Percentiles rank a stretch among this genome's conserved stretches.
These are phyloP conservation scores for Fusarium nodosum DNA, from an alignment of 2,329 filamentous ascomycete genomes.

Conservation along the genomic window DNA sequence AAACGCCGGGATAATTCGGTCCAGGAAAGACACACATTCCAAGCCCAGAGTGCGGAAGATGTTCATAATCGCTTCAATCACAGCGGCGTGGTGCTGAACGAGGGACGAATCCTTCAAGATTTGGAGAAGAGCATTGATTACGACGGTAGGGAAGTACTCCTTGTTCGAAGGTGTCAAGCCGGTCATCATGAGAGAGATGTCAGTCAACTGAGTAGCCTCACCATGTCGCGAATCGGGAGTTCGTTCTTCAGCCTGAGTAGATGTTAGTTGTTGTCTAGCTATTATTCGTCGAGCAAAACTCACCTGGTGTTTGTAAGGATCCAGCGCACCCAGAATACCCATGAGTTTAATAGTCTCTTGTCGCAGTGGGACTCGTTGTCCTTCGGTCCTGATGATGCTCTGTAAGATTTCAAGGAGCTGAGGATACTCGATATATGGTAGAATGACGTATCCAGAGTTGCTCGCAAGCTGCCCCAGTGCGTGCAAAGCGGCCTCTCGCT, in stretches of 20 bases:
- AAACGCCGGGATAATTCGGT: conserved; percentile 94
- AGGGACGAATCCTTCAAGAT: conserved; percentile 93
- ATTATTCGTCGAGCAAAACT: neutral
- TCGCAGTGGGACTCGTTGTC: conserved; percentile 83
- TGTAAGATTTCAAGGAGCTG: conserved; percentile 93
- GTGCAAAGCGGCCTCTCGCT: conserved; percentile 90
- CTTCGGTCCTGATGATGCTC: conserved; percentile 92
- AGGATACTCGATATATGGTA: conserved; percentile 95
- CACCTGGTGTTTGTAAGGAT: conserved; percentile 93
- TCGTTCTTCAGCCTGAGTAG: conserved; percentile 83
- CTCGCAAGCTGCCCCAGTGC: conserved; percentile 93
- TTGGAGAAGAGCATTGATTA: conserved; percentile 93
- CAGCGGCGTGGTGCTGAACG: conserved; percentile 89
- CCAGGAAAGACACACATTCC: conserved; percentile 95
- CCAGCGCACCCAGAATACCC: conserved; percentile 93
- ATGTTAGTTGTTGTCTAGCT: conserved; percentile 44
- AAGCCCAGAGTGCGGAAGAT: conserved; percentile 97
- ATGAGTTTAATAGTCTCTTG: conserved; percentile 97
- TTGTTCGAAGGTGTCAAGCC: conserved; percentile 96
- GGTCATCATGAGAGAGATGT: conserved; percentile 98
- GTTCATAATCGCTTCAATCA: conserved; percentile 98
- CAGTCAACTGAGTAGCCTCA: conserved; percentile 79
- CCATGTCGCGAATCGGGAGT: conserved; percentile 80
- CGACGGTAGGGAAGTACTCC: conserved; percentile 97
- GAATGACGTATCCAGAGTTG: conserved; percentile 97